These are phyloP conservation scores for Aureobasidium sp. DNA, from an alignment of 2,329 filamentous ascomycete species.

Conservation along the genomic window DNA sequence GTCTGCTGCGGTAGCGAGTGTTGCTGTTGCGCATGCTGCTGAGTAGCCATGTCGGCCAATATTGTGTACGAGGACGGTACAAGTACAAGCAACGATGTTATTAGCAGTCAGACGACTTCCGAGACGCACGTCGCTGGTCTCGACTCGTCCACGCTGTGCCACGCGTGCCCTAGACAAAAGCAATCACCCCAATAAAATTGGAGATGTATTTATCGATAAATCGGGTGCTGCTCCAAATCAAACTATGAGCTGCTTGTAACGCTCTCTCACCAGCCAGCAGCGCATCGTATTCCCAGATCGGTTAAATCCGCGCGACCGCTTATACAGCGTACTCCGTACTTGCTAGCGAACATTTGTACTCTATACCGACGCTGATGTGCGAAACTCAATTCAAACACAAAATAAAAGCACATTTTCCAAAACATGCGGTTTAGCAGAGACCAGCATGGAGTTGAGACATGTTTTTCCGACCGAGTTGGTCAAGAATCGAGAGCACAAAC, in stretches of 20 bases:
- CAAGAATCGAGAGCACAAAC: conserved; percentile 6
- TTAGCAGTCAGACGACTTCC: conserved; percentile 6
- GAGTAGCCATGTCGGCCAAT: conserved; percentile 11
- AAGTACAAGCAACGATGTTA: background rate
- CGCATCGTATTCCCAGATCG: background rate
- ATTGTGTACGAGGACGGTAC: background rate
- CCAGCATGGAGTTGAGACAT: background rate
- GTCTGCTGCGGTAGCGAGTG: background rate
- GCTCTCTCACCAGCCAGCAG: background rate
- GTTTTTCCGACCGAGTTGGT: background rate
- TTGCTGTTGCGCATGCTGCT: conserved; percentile 2
- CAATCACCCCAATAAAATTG: background rate
- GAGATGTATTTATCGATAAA: conserved; percentile 7
- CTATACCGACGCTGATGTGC: background rate
- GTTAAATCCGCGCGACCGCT: background rate
- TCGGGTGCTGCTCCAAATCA: conserved; percentile 11
- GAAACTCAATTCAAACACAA: background rate
- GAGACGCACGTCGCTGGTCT: conserved; percentile 3
- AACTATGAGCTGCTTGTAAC: conserved; percentile 8
- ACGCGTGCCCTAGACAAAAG: background rate
- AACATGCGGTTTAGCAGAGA: background rate
- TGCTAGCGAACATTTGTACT: background rate
- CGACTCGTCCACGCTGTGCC: background rate
- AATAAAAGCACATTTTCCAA: background rate
- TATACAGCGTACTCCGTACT: background rate